phyloP scores from a whole-genome alignment of 192 early-diverging fungal genomes.

The Coemansia sp. region DNA sequence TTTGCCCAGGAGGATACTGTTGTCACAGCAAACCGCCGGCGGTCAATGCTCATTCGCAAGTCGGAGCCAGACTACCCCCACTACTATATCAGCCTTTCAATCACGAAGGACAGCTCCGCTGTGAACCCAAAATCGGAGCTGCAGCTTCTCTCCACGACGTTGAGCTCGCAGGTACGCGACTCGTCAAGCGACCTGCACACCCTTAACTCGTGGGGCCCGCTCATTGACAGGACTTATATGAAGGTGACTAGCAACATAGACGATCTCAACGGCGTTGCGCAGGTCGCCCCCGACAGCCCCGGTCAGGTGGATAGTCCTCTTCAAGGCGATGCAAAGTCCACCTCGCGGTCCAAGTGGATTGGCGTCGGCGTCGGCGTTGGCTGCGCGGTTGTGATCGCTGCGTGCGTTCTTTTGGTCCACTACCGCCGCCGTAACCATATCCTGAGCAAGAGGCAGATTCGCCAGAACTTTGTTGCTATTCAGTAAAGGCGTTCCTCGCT shows the following conservation, averaged over 20 bases:
- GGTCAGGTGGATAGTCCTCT: conserved; percentile 49
- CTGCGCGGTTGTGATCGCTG: conserved; percentile 23
- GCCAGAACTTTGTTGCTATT: conserved; percentile 37
- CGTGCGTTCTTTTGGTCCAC: conserved; percentile 18
- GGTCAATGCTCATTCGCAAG: conserved; percentile 15
- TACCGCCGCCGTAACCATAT: conserved; percentile 31
- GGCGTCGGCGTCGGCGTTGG: conserved; percentile 43
- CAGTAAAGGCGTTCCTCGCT: conserved; percentile 8
- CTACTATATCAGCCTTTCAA: conserved; percentile 49
- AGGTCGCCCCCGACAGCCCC: conserved; percentile 41
- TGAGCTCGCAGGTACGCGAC: conserved; percentile 38
- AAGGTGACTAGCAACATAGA: conserved; percentile 35
- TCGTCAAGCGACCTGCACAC: conserved; percentile 35
- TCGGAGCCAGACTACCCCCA: conserved; percentile 17
- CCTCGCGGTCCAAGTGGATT: conserved; percentile 53
- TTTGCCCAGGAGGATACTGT: conserved; percentile 30
- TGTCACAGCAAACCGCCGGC: conserved; percentile 7
- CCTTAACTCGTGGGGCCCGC: conserved; percentile 31
- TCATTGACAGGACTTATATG: conserved; percentile 37
- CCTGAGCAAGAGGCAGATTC: conserved; percentile 31
- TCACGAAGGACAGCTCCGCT: conserved; percentile 34
- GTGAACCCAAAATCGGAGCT: conserved; percentile 47
- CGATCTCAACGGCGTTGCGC: conserved; percentile 39
- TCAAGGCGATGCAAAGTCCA: conserved; percentile 30
- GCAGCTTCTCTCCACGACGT: conserved; percentile 36